Evolutionary conservation across 1,284 basidiomycete genomes (phyloP).

Genomic region (Boletus semigastroideus): DNA sequence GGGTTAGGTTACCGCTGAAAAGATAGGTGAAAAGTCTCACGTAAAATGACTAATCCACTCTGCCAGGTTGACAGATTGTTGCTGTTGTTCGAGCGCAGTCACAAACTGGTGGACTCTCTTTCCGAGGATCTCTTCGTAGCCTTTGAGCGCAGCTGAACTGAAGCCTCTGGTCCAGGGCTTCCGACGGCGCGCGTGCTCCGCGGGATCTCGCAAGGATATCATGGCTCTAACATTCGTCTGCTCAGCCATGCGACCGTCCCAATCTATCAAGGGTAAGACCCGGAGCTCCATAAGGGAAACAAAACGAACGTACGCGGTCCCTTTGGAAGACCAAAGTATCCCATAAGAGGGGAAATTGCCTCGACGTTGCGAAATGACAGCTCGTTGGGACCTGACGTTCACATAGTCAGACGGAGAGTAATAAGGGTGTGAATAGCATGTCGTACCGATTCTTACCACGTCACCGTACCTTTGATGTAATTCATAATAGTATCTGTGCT

Average conservation of each 20-base stretch:
- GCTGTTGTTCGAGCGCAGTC: slow-evolving; percentile 36
- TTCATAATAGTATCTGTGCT: slow-evolving; percentile 34
- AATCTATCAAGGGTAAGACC: slow-evolving; percentile 26
- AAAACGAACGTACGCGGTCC: slow-evolving; percentile 45
- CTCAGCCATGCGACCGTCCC: slow-evolving; percentile 35
- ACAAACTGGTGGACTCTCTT: slow-evolving; percentile 41
- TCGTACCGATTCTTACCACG: slow-evolving; percentile 37
- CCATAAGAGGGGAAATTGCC: slow-evolving; percentile 46
- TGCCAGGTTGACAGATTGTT: slow-evolving; percentile 39
- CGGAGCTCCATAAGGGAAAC: neutral
- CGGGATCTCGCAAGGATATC: slow-evolving; percentile 35
- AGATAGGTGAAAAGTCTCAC: slow-evolving; percentile 36
- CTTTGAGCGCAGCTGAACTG: slow-evolving; percentile 47
- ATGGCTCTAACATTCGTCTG: slow-evolving; percentile 30
- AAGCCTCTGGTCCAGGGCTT: slow-evolving; percentile 55
- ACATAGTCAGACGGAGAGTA: neutral
- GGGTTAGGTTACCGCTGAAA: slow-evolving; percentile 12
- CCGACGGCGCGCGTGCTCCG: slow-evolving; percentile 46
- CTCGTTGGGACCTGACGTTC: slow-evolving; percentile 52
- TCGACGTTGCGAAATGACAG: slow-evolving; percentile 44
- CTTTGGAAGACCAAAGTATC: slow-evolving; percentile 47
- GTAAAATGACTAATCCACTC: slow-evolving; percentile 52
- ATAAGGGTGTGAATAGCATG: neutral
- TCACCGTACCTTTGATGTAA: slow-evolving; percentile 37
- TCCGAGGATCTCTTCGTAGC: slow-evolving; percentile 47